Base-by-base conservation (phyloP, 2,329 filamentous ascomycete species). In the Penicillium oxalicum region DNA sequence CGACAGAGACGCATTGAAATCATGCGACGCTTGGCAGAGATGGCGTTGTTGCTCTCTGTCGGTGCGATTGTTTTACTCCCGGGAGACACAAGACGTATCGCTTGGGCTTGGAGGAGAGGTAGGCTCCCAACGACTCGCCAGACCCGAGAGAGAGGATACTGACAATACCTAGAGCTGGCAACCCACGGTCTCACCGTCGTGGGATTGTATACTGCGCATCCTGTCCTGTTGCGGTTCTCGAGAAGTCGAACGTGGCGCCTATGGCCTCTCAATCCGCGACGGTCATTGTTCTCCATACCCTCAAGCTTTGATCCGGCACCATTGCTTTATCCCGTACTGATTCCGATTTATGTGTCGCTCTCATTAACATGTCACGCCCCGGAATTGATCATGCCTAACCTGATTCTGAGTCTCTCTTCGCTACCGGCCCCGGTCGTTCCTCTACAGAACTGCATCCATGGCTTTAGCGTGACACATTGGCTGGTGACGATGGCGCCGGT, bases 251-350 rank as follows among this genome's bases (percentile, higher is more conserved):
- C 54, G 47, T 59, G 62, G 51, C 63, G 60, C 44, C 45, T 58
- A 18, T 56, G 57, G 55, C 44, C 63, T 33, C 66, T 64, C 32
- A 59, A 68, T 34, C 66, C 65, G 26, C 58, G 68, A 44, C 58
- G 70, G 43, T 70, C 64, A 55, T 73, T 75, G 42, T 79, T 83
- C 59, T 76, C 77, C 36, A 74, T 95, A 34, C 89, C 90, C 0
- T 73, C 82, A 4, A 77, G 80, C n/a, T 95, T 96, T 68, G 91
- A 97, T 62, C 91, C 90, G 2, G 91, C 91, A 5, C 88, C 91
- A 9, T 76, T 95, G n/a, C 70, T 96, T 49, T 97, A 96, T 64
- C 91, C 91, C 13, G 79, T 86, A 5, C 70, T 84, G 2, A 76
- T 95, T 28, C 88, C 91, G 0, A 70, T 91, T 12, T 76, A 91